phyloP scores from a whole-genome alignment of 176 grass and related monocot genomes.

The Triticum turgidum region DNA sequence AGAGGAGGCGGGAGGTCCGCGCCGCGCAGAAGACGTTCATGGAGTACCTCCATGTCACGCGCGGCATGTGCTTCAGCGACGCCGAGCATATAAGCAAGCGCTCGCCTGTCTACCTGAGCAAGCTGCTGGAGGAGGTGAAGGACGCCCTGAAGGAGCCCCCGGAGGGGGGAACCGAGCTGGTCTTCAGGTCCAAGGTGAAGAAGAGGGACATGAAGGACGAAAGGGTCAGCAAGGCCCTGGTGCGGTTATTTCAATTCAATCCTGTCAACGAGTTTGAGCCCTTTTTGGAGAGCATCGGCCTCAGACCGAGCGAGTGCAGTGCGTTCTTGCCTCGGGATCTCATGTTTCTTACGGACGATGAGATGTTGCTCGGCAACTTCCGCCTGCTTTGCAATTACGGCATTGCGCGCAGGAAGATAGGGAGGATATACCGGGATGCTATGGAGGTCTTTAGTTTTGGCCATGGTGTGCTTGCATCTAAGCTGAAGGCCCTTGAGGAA shows the following conservation, averaged over 20 bases:
- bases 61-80: constrained; percentile 37
- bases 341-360: constrained; percentile 58
- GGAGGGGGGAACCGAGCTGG: not conserved
- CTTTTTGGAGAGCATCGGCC: constrained; percentile 70
- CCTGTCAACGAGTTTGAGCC: constrained; percentile 75
- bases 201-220: constrained; percentile 36
- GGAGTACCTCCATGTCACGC: constrained; percentile 63
- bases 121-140: constrained; percentile 54
- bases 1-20: not conserved
- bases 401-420: constrained; percentile 51
- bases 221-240: constrained; percentile 32
- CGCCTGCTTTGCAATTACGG: constrained; percentile 58
- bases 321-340: constrained; percentile 51
- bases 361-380: constrained; percentile 44
- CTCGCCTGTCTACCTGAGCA: constrained; percentile 43
- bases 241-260: constrained; percentile 44
- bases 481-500: constrained; percentile 54
- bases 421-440: constrained; percentile 52
- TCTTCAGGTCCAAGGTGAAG: constrained; percentile 33
- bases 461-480: constrained; percentile 38
- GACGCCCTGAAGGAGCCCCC: constrained; percentile 33
- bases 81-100: constrained; percentile 65
- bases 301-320: constrained; percentile 33
- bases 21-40: constrained; percentile 38
- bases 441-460: constrained; percentile 33